Evolutionary conservation across 2,329 filamentous ascomycete genomes (phyloP), one percentile per base, ranked within the genome.

Genomic region (Pseudocercospora musae): DNA sequence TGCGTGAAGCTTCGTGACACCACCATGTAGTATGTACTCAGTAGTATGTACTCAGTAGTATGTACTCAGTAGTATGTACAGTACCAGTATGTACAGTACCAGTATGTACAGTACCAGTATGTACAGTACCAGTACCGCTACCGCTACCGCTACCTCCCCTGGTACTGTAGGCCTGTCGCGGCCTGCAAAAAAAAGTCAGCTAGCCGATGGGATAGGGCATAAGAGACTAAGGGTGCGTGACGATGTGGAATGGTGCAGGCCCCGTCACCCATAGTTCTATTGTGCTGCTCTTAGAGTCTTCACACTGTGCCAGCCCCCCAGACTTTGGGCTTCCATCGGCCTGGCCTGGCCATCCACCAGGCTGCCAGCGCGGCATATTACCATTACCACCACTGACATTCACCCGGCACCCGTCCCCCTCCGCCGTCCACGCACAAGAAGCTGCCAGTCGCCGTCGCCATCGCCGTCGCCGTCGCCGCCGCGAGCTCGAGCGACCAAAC

Each of bases 201-300:
- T 58, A 58, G 27, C 50, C 59, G 59, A n/a, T n/a, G n/a, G n/a
- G n/a, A n/a, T n/a, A n/a, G n/a, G n/a, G n/a, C n/a, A n/a, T n/a
- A n/a, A n/a, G n/a, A n/a, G n/a, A n/a, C n/a, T 31, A 10, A 31
- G 29, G 13, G 29, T 31, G 9, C 46, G 57, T 59, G 57, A 59
- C 57, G 44, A 59, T 46, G 57, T 59, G n/a, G n/a, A n/a, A n/a
- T n/a, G n/a, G n/a, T 58, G 61, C 61, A 63, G 50, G 60, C 37
- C 56, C 53, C 57, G 33, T 37, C 49, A 42, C 56, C 60, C 59
- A 59, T 58, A 57, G 62, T 44, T 48, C 29, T 60, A 60, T 44
- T 15, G 52, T 52, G 42, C n/a, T n/a, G n/a, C n/a, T n/a, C n/a
- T n/a, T n/a, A n/a, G n/a, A n/a, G n/a, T n/a, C n/a, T n/a, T n/a